Conservation (phyloP, 306 rosid genomes). For the Gynostemma pentaphyllum region DNA sequence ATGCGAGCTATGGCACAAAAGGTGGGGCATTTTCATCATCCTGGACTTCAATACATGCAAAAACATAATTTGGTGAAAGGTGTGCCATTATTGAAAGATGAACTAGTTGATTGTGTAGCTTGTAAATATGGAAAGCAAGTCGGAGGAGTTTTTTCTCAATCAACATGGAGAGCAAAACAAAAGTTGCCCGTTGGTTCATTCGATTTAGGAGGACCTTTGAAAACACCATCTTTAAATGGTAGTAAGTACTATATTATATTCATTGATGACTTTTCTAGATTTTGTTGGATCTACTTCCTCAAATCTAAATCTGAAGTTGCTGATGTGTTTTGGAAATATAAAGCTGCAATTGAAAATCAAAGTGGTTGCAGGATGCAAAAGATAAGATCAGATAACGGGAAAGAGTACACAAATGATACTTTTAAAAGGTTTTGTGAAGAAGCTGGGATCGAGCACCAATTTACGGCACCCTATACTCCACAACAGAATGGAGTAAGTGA, state of each 20-base stretch:
- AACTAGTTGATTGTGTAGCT: background rate
- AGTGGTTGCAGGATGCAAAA: too few species aligned
- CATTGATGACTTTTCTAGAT: conserved; percentile 1
- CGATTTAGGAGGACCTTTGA: conserved; percentile 10
- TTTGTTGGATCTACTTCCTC: background rate
- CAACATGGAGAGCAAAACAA: too few species aligned
- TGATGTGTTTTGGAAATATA: background rate
- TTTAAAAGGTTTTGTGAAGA: too few species aligned
- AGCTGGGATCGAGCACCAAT: background rate
- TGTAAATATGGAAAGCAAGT: background rate
- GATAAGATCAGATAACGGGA: background rate
- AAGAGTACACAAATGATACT: too few species aligned
- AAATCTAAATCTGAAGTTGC: background rate
- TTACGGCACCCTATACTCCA: conserved; percentile 6
- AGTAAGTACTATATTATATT: conserved; percentile 4
- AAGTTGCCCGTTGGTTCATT: background rate
- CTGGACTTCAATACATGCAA: background rate
- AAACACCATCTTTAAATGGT: too few species aligned
- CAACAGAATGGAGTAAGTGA: conserved; percentile 9
- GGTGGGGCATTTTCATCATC: conserved; percentile 6
- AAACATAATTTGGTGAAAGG: background rate
- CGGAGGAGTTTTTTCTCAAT: too few species aligned
- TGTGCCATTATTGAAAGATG: background rate
- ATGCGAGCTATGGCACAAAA: background rate
- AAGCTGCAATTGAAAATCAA: background rate